Conservation (phyloP, 2,329 filamentous ascomycete species). For the Alternaria novae-zelandiae region DNA sequence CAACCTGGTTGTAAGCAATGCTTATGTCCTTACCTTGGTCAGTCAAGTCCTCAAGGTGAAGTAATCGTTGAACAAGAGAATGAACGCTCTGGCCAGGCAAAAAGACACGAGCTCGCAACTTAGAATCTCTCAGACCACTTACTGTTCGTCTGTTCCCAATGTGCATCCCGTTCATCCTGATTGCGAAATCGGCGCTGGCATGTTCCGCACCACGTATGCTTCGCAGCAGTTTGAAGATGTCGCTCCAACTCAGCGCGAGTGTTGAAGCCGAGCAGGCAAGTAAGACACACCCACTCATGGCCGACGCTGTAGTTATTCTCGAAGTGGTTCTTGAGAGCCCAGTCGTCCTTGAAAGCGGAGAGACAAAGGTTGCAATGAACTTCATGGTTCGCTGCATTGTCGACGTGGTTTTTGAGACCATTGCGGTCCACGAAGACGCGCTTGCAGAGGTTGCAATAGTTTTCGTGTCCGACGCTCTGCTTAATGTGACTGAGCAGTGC, state of each 20-base stretch:
- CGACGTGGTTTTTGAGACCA: constrained; percentile 44
- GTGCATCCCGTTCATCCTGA: constrained; percentile 41
- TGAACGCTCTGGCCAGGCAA: not conserved
- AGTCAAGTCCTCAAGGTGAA: not conserved
- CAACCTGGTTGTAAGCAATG: constrained; percentile 44
- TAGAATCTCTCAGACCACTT: constrained; percentile 2
- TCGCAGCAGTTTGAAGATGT: constrained; percentile 32
- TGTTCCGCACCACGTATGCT: constrained; percentile 39
- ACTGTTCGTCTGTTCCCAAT: constrained; percentile 40
- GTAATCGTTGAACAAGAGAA: not conserved
- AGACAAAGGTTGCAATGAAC: constrained; percentile 43
- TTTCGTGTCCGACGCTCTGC: constrained; percentile 28
- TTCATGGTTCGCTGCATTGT: constrained; percentile 37
- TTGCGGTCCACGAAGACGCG: constrained; percentile 45
- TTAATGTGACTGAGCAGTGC: constrained; percentile 36
- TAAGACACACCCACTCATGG: constrained; percentile 38
- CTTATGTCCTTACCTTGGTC: constrained; percentile 24
- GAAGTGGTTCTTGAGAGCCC: constrained; percentile 42
- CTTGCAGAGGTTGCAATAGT: constrained; percentile 47
- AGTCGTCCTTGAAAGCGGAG: constrained; percentile 42
- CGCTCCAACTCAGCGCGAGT: constrained; percentile 25
- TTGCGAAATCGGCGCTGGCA: constrained; percentile 37
- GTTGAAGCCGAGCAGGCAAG: constrained; percentile 36
- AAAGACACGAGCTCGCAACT: not conserved
- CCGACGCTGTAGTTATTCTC: constrained; percentile 40